Percentiles rank a stretch among this genome's conserved stretches.
Evolutionary conservation across 164 flowering plant species (phyloP).

Genomic region (Vitis cinerea): DNA sequence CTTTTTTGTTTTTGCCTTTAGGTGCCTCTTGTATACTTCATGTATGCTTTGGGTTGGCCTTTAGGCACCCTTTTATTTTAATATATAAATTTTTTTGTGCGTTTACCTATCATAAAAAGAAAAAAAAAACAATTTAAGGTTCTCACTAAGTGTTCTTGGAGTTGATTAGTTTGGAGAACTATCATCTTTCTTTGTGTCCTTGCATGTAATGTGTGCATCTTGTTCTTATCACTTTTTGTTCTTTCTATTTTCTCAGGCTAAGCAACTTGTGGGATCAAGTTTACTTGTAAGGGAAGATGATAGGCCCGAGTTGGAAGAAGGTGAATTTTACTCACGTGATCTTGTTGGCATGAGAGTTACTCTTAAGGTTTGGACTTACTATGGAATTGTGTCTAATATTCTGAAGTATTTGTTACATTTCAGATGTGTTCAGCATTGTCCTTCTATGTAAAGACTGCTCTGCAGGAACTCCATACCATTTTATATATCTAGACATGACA

Average conservation of each 20-base stretch:
- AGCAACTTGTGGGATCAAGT: slow-evolving; percentile 75
- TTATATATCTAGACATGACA: neutral
- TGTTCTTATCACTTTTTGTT: neutral
- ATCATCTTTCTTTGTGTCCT: neutral
- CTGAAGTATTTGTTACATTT: neutral
- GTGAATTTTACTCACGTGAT: slow-evolving; percentile 81
- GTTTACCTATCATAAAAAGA: too few species aligned
- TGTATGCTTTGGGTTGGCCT: too few species aligned
- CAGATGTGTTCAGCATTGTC: too few species aligned
- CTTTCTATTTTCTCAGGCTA: slow-evolving; percentile 50
- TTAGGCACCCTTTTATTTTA: too few species aligned
- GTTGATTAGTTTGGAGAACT: neutral
- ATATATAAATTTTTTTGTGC: too few species aligned
- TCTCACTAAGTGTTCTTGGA: neutral
- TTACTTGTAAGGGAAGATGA: slow-evolving; percentile 71
- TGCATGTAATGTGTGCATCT: neutral
- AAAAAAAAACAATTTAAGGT: too few species aligned
- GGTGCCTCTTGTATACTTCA: too few species aligned
- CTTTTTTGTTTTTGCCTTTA: too few species aligned
- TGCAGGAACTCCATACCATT: neutral
- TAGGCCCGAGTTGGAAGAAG: slow-evolving; percentile 78
- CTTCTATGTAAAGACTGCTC: too few species aligned
- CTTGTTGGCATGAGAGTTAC: slow-evolving; percentile 89
- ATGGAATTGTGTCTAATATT: neutral
- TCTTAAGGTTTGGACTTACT: slow-evolving; percentile 64